Evolutionary conservation across 2,329 filamentous ascomycete species (phyloP).

Genomic region (Chalaropsis ovoidea): DNA sequence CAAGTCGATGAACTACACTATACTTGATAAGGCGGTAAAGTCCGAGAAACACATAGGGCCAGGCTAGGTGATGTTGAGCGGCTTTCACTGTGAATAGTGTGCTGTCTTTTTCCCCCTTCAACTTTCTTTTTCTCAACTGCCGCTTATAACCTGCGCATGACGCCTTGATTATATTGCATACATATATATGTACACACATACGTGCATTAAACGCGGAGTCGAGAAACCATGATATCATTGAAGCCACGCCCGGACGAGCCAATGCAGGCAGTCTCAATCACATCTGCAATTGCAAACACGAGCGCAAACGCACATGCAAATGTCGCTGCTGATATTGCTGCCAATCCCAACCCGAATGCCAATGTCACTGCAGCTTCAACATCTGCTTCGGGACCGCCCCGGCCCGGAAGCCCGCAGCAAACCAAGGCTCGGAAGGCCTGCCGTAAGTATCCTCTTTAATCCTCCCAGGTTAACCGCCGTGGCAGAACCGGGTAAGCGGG

Average conservation of each 20-base stretch:
- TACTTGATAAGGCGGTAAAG: constrained; percentile 9
- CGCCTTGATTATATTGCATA: too few species aligned
- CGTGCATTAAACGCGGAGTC: background rate
- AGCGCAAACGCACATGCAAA: background rate
- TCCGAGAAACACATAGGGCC: background rate
- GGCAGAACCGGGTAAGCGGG: too few species aligned
- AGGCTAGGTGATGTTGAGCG: background rate
- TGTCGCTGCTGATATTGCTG: background rate
- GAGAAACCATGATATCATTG: background rate
- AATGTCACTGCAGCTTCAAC: background rate
- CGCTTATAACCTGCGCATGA: background rate
- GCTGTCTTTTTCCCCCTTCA: too few species aligned
- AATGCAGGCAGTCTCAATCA: background rate
- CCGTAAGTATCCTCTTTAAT: constrained; percentile 27
- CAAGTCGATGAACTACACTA: background rate
- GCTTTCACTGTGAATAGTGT: too few species aligned
- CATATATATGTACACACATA: too few species aligned
- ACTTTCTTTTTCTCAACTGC: background rate
- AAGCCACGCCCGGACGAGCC: background rate
- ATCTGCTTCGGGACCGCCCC: background rate
- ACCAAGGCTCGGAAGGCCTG: constrained; percentile 31
- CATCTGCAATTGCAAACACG: background rate
- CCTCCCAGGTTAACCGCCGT: constrained; percentile 8
- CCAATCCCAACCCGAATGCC: background rate
- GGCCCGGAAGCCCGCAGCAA: constrained; percentile 18